Base-by-base conservation (phyloP, 2,329 filamentous ascomycete species). In the Xylaria sp. region DNA sequence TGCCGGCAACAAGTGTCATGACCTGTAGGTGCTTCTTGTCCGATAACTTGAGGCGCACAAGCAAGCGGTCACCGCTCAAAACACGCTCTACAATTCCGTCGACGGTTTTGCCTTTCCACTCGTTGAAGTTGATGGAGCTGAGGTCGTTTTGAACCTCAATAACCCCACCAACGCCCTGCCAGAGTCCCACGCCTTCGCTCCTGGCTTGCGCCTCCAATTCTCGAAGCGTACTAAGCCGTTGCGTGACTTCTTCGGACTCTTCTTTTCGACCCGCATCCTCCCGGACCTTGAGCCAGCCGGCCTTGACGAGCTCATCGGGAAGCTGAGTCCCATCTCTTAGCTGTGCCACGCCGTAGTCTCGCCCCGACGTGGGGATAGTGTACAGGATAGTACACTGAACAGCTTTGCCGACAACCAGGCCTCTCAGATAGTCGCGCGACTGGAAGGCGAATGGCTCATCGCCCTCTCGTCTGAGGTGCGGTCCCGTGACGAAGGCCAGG, bases 181-280 rank as follows among this genome's bases (percentile, higher is more conserved):
- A 97, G 7, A 97, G 73, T 46, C 94, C 94, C 74, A 91, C 92
- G 61, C 80, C 84, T 63, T 92, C 90, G 49, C 82, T 80, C 73
- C 86, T 91, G 54, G 94, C 94, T 63, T 89, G 83, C 40, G 83
- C 79, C 74, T 97, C 92, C 29, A 93, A 77, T 44, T 81, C 80
- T 63, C 91, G 87, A 56, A 99, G 83, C 65, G 85, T 87, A 65
- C 95, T 89, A 20, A 99, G 79, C 56, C 89, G 82, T 60, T 86
- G 76, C 22, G 82, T 78, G 7, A 88, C 81, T 47, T 92, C 88
- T 53, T 94, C 89, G 1, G 87, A 86, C 54, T 97, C 92, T 62
- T 97, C 92, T 69, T 93, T 94, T 62, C 89, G 88, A 57, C 92
- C 92, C 54, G 93, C 92, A 73, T 99, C 94, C 67, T 99, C 94